Percentiles rank a stretch among this genome's conserved stretches.
phyloP scores from a whole-genome alignment of 495 filamentous ascomycete species.

The Xylaria bambusicola region DNA sequence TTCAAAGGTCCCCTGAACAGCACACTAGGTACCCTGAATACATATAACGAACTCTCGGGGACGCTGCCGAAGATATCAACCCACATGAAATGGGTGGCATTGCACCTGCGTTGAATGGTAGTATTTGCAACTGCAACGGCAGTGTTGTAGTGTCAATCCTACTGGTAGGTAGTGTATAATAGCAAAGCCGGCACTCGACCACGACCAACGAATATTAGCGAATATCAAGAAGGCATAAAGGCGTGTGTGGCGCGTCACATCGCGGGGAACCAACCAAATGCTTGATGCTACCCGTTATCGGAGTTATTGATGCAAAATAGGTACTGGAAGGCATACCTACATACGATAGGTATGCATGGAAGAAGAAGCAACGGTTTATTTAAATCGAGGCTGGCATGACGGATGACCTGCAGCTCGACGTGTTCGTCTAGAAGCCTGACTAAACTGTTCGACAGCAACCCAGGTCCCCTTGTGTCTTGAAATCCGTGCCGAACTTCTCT shows the following conservation, averaged over 20 bases:
- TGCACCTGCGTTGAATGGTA: conserved; percentile 14
- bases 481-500: not conserved
- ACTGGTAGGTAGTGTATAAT: too few relatives aligned
- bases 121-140: conserved; percentile 9
- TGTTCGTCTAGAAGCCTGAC: not conserved
- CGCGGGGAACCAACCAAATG: conserved; percentile 4
- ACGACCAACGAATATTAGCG: not conserved
- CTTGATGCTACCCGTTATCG: conserved; percentile 4
- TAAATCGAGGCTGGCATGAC: not conserved
- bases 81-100: conserved; percentile 14
- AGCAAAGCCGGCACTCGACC: too few relatives aligned
- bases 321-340: not conserved
- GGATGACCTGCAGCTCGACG: not conserved
- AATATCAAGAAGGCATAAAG: not conserved
- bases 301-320: not conserved
- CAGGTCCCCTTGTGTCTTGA: too few relatives aligned
- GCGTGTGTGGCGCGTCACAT: conserved; percentile 13
- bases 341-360: not conserved
- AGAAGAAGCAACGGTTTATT: not conserved
- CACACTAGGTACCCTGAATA: too few relatives aligned
- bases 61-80: not conserved
- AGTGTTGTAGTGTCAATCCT: not conserved
- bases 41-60: conserved; percentile 4
- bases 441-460: conserved; percentile 3
- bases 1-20: not conserved